A percentile compares a stretch with the other conserved stretches of the same genome.
These are phyloP conservation scores for Aphanomyces invadans DNA, from an alignment of 352 stramenopile genomes.

Conservation along the genomic window DNA sequence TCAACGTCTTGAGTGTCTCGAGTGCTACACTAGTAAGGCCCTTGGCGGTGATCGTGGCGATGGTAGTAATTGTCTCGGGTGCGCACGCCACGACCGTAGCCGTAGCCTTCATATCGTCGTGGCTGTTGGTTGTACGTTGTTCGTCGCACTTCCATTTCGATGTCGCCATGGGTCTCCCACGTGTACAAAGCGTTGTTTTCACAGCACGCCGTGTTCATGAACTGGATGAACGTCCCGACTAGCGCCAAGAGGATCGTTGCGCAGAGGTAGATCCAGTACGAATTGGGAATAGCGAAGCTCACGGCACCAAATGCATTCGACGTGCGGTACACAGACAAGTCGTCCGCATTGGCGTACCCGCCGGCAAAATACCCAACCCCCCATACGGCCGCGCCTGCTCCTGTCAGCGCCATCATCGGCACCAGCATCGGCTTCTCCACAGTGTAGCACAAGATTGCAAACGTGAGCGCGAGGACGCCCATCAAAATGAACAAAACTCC, in stretches of 20 bases:
- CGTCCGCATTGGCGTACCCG: slow-evolving; percentile 42
- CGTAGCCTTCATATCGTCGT: not conserved
- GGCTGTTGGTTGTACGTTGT: not conserved
- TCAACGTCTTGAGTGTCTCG: too few relatives aligned
- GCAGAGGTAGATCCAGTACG: slow-evolving; percentile 52
- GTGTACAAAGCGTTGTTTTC: slow-evolving; percentile 19
- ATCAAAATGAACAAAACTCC: slow-evolving; percentile 42
- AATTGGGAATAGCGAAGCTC: slow-evolving; percentile 47
- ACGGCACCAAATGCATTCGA: slow-evolving; percentile 34
- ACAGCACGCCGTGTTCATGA: slow-evolving; percentile 28
- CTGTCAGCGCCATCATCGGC: slow-evolving; percentile 43
- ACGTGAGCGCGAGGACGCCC: slow-evolving; percentile 34
- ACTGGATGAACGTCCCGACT: slow-evolving; percentile 50
- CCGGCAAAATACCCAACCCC: slow-evolving; percentile 57
- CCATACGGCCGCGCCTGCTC: slow-evolving; percentile 42
- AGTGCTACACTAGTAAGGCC: not conserved
- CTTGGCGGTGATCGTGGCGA: not conserved
- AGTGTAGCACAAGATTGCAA: slow-evolving; percentile 37
- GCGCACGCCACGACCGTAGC: not conserved
- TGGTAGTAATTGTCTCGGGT: slow-evolving; percentile 20
- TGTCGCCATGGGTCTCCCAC: not conserved
- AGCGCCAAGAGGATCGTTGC: slow-evolving; percentile 47
- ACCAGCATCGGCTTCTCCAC: slow-evolving; percentile 51
- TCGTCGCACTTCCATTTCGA: not conserved
- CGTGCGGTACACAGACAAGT: slow-evolving; percentile 40